A percentile compares a stretch with the other conserved stretches of the same genome.
Conservation (phyloP, 2,329 filamentous ascomycete genomes). For the Alternaria atra region DNA sequence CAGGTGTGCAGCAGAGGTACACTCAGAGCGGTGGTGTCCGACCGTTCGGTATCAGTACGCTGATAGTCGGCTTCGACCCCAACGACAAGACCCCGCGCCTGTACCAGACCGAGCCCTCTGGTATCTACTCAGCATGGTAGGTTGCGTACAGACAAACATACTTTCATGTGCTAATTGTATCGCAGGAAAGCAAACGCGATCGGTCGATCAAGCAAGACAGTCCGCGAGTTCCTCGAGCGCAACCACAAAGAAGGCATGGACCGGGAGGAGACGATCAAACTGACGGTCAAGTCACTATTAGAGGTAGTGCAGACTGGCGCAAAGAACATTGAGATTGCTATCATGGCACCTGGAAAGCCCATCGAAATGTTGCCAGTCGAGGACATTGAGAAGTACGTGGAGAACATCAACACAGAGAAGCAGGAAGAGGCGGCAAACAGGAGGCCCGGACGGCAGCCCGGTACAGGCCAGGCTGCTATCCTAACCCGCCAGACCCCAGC, state of each 20-base stretch:
- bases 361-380: constrained; percentile 95
- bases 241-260: constrained; percentile 99
- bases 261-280: constrained; percentile 91
- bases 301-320: constrained; percentile 98
- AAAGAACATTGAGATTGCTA: constrained; percentile 99
- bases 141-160: constrained; percentile 29
- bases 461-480: constrained; percentile 75
- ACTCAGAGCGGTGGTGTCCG: constrained; percentile 98
- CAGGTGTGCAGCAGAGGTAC: constrained; percentile 97
- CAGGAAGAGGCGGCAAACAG: constrained; percentile 98
- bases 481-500: constrained; percentile 68
- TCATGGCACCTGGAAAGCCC: constrained; percentile 91
- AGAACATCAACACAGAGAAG: constrained; percentile 99
- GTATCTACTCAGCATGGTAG: constrained; percentile 99
- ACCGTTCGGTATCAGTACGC: constrained; percentile 97
- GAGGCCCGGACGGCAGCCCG: constrained; percentile 72
- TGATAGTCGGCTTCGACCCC: constrained; percentile 98
- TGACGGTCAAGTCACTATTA: constrained; percentile 96
- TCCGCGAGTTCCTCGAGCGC: constrained; percentile 96
- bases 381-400: constrained; percentile 96
- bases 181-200: constrained; percentile 98
- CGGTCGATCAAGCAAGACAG: constrained; percentile 97
- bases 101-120: constrained; percentile 99
- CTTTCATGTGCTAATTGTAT: constrained; percentile 19
- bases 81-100: constrained; percentile 87